Base-by-base conservation (phyloP, 306 rosid genomes). In the Lotus japonicus region DNA sequence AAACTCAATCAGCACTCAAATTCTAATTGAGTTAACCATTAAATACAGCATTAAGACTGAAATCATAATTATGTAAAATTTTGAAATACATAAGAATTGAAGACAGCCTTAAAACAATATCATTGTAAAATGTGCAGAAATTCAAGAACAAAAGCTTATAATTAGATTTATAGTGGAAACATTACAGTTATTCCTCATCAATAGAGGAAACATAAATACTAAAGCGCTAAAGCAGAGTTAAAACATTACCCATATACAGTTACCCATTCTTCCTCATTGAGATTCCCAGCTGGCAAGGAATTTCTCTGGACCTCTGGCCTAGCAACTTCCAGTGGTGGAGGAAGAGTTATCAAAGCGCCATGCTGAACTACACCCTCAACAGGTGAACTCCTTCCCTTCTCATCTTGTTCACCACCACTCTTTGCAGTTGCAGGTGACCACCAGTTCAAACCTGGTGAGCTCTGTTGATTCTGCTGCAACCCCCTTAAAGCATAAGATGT, bases 361-460 rank as follows among this genome's bases (percentile, higher is more conserved):
- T 88, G 86, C 77, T 90, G 97, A 78, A 95, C 86, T 70, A 90
- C 95, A 63, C 96, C 99, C 72, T 95, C 99, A 16, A 90, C 99
- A 33, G 99, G 97, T 2, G 96, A 94, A 81, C 85, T 79, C 82
- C 71, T 86, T 64, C 95, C 95, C 77, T 78, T 88, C 35, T 84
- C 99, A 35, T 90, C 97, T 80, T 85, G 95, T 65, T 86, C 97
- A 28, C 84, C 66, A 0, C 84, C 85, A 74, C 89, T 85, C 85
- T 85, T 94, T 33, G 92, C 77, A 9, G 97, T 85, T 41, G 90
- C 42, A 31, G 96, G 83, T 4, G 95, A 90, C 97, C 95, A 88
- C 96, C 89, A 84, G 74, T 43, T 94, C 74, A 88, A 70, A 65
- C 90, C 87, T 0, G 76, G 77, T 0, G 90, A 86, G 53, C 81